Base-by-base conservation (phyloP, 2,329 filamentous ascomycete genomes). In the Thelonectria discophora region DNA sequence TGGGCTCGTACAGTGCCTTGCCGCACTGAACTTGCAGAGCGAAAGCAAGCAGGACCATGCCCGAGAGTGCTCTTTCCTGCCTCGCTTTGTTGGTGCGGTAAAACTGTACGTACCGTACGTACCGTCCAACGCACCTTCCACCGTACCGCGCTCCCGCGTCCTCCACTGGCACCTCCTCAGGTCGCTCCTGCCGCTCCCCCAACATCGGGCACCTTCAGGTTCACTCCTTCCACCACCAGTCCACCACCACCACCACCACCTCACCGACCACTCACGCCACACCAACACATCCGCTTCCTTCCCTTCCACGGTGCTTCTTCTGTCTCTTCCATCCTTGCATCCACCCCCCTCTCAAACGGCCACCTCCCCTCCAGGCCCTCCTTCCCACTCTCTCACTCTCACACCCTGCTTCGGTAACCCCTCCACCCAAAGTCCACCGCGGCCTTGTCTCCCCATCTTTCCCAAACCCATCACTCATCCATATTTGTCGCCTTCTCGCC, bases 391-490 rank as follows among this genome's bases (percentile, higher is more conserved):
- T 39, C 37, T 11, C 37, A 39, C 37, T 39, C 13, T 5, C 18
- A 55, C 57, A 1, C 50, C 43, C 48, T 47, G 21, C 55, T 11
- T 37, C 17, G 32, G 5, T 42, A 20, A 53, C 55, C 56, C 54
- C 51, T 60, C 57, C 51, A 55, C 30, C 8, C 45, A 46, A 24
- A 24, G 18, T 18, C 20, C 32, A 34, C 24, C 24, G 15, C 15
- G 42, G 65, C 34, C 45, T 63, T 57, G 58, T 65, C 65, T 68
- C 63, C 64, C 67, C 67, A 69, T 65, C 58, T 65, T 60, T 60
- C 45, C 67, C 67, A 69, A 69, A 67, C 43, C 48, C 56, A 56
- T 50, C 39, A 56, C 60, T 55, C 63, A 62, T 58, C 61, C 64
- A 55, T 57, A 62, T 60, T 54, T 55, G 55, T 58, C 57, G 48